Conservation (phyloP, 2,329 filamentous ascomycete genomes). For the Podosphaera fusca region DNA sequence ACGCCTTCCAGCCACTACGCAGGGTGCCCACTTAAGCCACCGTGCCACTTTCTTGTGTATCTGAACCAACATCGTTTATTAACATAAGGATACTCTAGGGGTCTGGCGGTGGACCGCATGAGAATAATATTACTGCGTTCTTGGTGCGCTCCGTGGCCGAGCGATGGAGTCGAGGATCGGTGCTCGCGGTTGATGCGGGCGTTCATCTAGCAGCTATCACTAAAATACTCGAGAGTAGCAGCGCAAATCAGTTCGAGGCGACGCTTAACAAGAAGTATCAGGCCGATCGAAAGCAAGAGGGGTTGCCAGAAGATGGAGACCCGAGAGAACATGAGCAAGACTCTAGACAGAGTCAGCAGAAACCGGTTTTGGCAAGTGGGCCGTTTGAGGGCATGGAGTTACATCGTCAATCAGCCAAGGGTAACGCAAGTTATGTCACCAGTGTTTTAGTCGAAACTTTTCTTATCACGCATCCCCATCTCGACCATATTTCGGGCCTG, state of each 20-base stretch:
- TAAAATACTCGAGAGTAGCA: conserved; percentile 32
- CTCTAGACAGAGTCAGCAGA: neutral
- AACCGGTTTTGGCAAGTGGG: conserved; percentile 31
- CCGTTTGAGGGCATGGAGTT: conserved; percentile 64
- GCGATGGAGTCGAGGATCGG: conserved; percentile 59
- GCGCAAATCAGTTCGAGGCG: conserved; percentile 19
- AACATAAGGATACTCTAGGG: conserved; percentile 31
- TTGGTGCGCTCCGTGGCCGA: conserved; percentile 62
- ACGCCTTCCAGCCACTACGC: neutral
- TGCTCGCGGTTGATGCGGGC: conserved; percentile 85
- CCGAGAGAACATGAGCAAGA: neutral
- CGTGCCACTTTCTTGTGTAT: neutral
- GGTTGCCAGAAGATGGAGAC: neutral
- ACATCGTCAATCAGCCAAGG: conserved; percentile 38
- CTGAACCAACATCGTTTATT: conserved; percentile 2
- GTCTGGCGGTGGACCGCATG: conserved; percentile 67
- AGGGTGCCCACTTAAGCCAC: neutral
- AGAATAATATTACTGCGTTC: conserved; percentile 75
- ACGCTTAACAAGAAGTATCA: conserved; percentile 15
- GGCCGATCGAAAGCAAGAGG: neutral
- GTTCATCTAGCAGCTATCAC: conserved; percentile 71
- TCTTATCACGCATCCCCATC: conserved; percentile 88
- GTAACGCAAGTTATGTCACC: conserved; percentile 65
- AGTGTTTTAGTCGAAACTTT: conserved; percentile 64
- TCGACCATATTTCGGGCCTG: conserved; percentile 81